Evolutionary conservation across 768 basidiomycete species (phyloP).

Genomic region (Ephemerocybe angulata): DNA sequence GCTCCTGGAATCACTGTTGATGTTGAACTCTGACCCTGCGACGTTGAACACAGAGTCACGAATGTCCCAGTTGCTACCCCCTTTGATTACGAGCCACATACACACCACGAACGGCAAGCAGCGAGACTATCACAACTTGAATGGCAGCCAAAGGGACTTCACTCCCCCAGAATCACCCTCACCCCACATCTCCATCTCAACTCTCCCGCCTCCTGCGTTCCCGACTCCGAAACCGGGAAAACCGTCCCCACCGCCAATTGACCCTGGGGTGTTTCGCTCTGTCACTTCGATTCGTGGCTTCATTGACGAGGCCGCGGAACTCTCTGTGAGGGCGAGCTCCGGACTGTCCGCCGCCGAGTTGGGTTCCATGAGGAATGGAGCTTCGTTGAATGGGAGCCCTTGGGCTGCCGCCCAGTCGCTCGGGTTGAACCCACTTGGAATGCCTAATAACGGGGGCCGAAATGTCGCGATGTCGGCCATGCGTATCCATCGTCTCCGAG

Average conservation of each 20-base stretch:
- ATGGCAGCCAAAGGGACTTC: conserved; percentile 36
- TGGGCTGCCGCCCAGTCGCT: conserved; percentile 65
- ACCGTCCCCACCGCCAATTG: conserved; percentile 80
- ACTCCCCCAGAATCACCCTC: conserved; percentile 41
- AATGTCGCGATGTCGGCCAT: conserved; percentile 82
- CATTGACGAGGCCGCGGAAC: conserved; percentile 86
- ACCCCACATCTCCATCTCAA: conserved; percentile 32
- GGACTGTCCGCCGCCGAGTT: conserved; percentile 75
- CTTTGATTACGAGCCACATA: conserved; percentile 18
- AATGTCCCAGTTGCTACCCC: conserved; percentile 31
- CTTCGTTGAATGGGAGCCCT: conserved; percentile 40
- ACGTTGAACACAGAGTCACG: conserved; percentile 51
- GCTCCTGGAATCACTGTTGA: conserved; percentile 75
- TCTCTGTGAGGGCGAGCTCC: conserved; percentile 84
- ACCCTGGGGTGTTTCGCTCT: conserved; percentile 81
- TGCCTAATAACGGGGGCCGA: conserved; percentile 52
- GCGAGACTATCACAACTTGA: conserved; percentile 42
- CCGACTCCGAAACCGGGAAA: conserved; percentile 59
- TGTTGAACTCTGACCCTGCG: conserved; percentile 73
- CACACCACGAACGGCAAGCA: conserved; percentile 28
- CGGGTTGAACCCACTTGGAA: conserved; percentile 58
- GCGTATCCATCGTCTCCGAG: conserved; percentile 75
- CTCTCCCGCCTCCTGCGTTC: conserved; percentile 43
- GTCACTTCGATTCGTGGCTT: conserved; percentile 72
- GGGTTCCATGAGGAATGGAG: conserved; percentile 54